Evolutionary conservation across 768 basidiomycete species (phyloP).

Genomic region (Filobasidium wieringae): DNA sequence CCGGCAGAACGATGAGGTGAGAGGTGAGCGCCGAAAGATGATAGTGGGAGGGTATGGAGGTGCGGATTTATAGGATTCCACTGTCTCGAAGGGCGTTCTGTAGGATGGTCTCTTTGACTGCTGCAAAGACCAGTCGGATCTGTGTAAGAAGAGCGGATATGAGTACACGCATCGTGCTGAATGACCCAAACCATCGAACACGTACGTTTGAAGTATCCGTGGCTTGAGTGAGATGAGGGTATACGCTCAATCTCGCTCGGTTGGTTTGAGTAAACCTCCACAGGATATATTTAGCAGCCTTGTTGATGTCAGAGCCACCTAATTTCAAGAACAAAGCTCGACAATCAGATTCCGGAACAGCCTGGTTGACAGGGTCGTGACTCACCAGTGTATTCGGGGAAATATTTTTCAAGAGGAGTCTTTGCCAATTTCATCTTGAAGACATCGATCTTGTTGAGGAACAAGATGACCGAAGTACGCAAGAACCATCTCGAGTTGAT

Average conservation of each 20-base stretch:
- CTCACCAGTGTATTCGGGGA: conserved; percentile 64
- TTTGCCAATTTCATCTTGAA: conserved; percentile 64
- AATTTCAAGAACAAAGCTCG: neutral
- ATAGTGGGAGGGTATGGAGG: too few species aligned
- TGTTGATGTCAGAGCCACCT: conserved; percentile 78
- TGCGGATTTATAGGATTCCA: conserved; percentile 52
- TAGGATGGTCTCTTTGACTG: conserved; percentile 84
- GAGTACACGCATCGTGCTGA: too few species aligned
- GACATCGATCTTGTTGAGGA: conserved; percentile 50
- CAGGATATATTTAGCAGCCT: conserved; percentile 84
- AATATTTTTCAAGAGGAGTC: conserved; percentile 47
- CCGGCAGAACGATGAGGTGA: neutral
- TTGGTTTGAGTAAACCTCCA: conserved; percentile 87
- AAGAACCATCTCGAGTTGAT: conserved; percentile 72
- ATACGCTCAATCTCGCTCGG: conserved; percentile 52
- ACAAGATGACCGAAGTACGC: conserved; percentile 50
- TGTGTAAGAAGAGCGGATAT: conserved; percentile 24
- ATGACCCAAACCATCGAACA: neutral
- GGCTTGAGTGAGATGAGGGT: conserved; percentile 82
- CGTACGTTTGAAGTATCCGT: conserved; percentile 74
- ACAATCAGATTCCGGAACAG: neutral
- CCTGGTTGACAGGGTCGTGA: neutral
- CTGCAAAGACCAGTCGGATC: conserved; percentile 61
- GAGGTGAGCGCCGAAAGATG: too few species aligned
- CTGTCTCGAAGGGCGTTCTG: conserved; percentile 77